Percentiles rank a stretch among this genome's conserved stretches.
phyloP scores from a whole-genome alignment of 306 rosid genomes.

The Hippophae rhamnoides region DNA sequence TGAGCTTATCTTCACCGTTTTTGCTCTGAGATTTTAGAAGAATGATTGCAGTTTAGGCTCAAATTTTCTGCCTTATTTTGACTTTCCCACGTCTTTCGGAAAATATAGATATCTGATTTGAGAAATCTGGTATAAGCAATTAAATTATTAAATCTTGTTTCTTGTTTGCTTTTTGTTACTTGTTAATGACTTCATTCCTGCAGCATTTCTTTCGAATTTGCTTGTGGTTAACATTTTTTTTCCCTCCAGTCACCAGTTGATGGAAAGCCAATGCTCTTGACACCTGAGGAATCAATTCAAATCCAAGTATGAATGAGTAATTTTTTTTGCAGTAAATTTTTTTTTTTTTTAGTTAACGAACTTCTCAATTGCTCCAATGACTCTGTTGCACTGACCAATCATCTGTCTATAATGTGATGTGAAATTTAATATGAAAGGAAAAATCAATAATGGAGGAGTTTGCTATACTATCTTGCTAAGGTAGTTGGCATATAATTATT shows the following conservation, averaged over 20 bases:
- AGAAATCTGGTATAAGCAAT: too few species aligned
- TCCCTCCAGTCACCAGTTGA: constrained; percentile 76
- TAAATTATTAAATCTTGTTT: too few species aligned
- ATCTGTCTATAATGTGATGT: not conserved
- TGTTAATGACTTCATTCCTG: not conserved
- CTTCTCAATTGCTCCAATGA: not conserved
- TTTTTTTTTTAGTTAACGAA: not conserved
- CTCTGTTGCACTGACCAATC: not conserved
- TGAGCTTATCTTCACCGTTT: too few species aligned
- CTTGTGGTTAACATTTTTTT: constrained; percentile 22
- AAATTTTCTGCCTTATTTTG: too few species aligned
- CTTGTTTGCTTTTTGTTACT: too few species aligned
- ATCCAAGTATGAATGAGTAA: constrained; percentile 55
- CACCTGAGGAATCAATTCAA: constrained; percentile 94
- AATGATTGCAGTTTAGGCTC: too few species aligned
- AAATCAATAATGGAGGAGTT: not conserved
- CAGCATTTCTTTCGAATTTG: constrained; percentile 11
- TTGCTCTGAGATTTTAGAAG: too few species aligned
- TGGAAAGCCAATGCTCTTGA: constrained; percentile 95
- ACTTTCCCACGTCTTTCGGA: too few species aligned
- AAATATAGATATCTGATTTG: too few species aligned
- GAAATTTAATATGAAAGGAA: not conserved
- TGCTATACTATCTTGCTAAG: too few species aligned
- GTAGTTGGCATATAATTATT: too few species aligned
- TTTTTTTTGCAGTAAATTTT: not conserved